A percentile compares a stretch with the other conserved stretches of the same genome.
phyloP scores from a whole-genome alignment of 1,284 basidiomycete species.

The Pseudozyma tsukubaensis region DNA sequence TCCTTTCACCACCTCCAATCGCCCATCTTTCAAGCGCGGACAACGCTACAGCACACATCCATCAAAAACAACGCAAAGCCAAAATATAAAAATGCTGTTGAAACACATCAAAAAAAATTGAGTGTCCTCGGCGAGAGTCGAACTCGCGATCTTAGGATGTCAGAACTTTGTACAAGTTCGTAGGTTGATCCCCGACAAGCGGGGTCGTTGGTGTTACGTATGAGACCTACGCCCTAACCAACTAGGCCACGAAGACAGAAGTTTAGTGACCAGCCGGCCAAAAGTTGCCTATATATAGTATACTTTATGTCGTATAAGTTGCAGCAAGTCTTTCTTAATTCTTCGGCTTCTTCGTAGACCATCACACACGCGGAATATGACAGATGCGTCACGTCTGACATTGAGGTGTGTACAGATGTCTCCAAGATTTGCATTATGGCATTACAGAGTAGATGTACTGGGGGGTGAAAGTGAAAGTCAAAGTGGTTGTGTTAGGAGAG shows the following conservation, averaged over 20 bases:
- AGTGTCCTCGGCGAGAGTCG: slow-evolving; percentile 42
- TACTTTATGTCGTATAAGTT: too few species aligned
- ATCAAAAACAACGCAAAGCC: background rate
- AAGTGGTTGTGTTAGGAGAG: background rate
- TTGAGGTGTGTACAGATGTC: too few species aligned
- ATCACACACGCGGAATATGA: too few species aligned
- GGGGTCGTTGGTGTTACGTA: slow-evolving; percentile 40
- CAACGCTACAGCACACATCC: background rate
- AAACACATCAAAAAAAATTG: slow-evolving; percentile 7
- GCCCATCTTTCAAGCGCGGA: background rate
- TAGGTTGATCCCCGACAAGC: slow-evolving; percentile 35
- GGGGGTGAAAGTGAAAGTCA: background rate
- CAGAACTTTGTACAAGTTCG: slow-evolving; percentile 15
- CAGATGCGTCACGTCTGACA: too few species aligned
- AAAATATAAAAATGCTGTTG: background rate
- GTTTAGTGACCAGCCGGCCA: background rate
- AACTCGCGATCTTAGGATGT: slow-evolving; percentile 49
- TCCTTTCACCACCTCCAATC: background rate
- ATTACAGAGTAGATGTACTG: background rate
- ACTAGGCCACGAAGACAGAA: slow-evolving; percentile 43
- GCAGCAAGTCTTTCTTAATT: too few species aligned
- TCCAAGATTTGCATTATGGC: too few species aligned
- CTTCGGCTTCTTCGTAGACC: too few species aligned
- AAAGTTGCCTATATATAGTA: background rate
- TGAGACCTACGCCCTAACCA: slow-evolving; percentile 53